Evolutionary conservation across 352 stramenopile genomes (phyloP).

Genomic region (Globisporangium barbulae): DNA sequence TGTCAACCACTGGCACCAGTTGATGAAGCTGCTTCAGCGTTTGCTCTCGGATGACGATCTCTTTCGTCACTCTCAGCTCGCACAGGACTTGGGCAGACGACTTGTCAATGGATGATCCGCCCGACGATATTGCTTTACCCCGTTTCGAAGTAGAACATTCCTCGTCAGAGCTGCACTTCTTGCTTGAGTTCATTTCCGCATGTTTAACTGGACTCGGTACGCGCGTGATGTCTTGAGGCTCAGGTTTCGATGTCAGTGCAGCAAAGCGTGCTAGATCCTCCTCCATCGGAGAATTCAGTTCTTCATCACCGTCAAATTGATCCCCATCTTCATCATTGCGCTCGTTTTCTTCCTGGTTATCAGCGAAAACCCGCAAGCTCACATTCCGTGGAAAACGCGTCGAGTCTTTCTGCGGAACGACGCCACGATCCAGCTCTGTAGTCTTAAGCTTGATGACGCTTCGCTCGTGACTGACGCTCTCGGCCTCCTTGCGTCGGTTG

Average conservation of each 20-base stretch:
- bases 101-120: conserved; percentile 13
- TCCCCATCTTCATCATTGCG: background rate
- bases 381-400: conserved; percentile 19
- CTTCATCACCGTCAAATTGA: background rate
- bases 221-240: background rate
- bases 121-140: background rate
- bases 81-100: conserved; percentile 40
- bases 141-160: background rate
- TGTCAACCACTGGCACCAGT: conserved; percentile 20
- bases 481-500: conserved; percentile 17
- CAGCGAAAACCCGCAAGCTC: conserved; percentile 17
- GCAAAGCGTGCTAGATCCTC: conserved; percentile 12
- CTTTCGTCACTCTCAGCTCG: conserved; percentile 49
- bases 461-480: background rate
- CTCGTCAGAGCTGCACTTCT: background rate
- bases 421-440: background rate
- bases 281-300: conserved; percentile 11
- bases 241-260: background rate
- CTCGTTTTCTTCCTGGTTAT: conserved; percentile 4
- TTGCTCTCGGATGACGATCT: conserved; percentile 60
- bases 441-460: background rate
- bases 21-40: conserved; percentile 43
- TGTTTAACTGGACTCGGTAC: background rate
- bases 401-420: conserved; percentile 17
- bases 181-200: background rate